Evolutionary conservation across 2,329 filamentous ascomycete species (phyloP).

Genomic region (Penicillium frequentans): DNA sequence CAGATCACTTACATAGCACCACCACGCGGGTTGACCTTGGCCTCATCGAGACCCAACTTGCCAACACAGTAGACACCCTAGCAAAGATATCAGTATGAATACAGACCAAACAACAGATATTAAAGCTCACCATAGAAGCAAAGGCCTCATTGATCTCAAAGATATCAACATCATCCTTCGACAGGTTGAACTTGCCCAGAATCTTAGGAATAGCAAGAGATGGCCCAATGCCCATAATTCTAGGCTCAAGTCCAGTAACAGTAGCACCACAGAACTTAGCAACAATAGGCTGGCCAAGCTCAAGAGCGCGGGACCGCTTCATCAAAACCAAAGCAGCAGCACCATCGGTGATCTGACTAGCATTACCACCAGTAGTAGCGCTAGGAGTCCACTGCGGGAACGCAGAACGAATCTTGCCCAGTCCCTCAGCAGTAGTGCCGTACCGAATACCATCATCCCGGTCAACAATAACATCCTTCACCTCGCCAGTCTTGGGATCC

Average conservation of each 20-base stretch:
- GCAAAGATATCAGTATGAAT: constrained; percentile 6
- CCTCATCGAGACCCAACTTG: constrained; percentile 72
- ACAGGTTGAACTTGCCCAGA: constrained; percentile 75
- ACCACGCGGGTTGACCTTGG: constrained; percentile 93
- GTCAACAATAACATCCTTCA: constrained; percentile 72
- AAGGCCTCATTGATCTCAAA: constrained; percentile 79
- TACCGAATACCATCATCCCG: constrained; percentile 82
- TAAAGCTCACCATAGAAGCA: constrained; percentile 56
- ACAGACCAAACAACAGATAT: background rate
- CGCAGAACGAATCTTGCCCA: constrained; percentile 80
- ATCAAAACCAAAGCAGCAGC: constrained; percentile 89
- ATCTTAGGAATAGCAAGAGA: constrained; percentile 91
- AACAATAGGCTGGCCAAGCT: constrained; percentile 78
- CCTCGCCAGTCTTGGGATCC: constrained; percentile 84
- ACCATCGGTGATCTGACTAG: constrained; percentile 87
- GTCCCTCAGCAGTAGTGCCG: constrained; percentile 77
- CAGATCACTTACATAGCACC: constrained; percentile 66
- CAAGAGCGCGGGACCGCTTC: constrained; percentile 82
- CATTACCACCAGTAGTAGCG: constrained; percentile 88
- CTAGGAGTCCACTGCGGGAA: constrained; percentile 76
- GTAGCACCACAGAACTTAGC: constrained; percentile 86
- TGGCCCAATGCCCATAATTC: constrained; percentile 91
- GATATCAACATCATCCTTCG: constrained; percentile 42
- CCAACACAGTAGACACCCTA: constrained; percentile 89
- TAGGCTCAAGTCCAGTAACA: constrained; percentile 78